Evolutionary conservation across 2,329 filamentous ascomycete genomes (phyloP).

Genomic region (Aspergillus latus): DNA sequence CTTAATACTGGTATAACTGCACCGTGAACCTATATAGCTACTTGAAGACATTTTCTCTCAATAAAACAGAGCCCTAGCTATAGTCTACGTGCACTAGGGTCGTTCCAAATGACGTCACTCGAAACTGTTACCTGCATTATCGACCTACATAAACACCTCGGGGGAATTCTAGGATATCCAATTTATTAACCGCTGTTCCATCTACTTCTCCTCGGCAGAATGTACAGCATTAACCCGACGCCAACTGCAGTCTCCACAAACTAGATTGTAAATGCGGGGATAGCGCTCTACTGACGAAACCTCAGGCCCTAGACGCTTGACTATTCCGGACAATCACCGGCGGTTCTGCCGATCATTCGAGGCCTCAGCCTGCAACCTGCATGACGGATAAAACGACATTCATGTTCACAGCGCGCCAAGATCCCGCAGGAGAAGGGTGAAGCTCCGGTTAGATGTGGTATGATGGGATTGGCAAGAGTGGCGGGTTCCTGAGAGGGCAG

Average conservation of each 20-base stretch:
- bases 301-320: neutral
- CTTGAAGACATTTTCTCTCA: too few species aligned
- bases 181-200: neutral
- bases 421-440: neutral
- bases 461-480: neutral
- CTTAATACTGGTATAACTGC: too few species aligned
- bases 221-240: neutral
- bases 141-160: too few species aligned
- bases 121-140: too few species aligned
- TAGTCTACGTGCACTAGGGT: too few species aligned
- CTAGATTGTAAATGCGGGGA: constrained; percentile 3
- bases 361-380: neutral
- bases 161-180: neutral
- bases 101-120: too few species aligned
- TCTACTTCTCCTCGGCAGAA: neutral
- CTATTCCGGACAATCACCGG: constrained; percentile 9
- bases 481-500: too few species aligned
- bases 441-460: neutral
- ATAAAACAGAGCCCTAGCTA: too few species aligned
- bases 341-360: constrained; percentile 8
- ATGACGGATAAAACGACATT: constrained; percentile 1
- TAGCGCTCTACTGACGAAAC: neutral
- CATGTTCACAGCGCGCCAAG: neutral
- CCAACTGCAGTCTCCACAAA: neutral
- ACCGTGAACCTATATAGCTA: too few species aligned